Conservation (phyloP, 2,329 filamentous ascomycete genomes). For the Ilyonectria robusta region DNA sequence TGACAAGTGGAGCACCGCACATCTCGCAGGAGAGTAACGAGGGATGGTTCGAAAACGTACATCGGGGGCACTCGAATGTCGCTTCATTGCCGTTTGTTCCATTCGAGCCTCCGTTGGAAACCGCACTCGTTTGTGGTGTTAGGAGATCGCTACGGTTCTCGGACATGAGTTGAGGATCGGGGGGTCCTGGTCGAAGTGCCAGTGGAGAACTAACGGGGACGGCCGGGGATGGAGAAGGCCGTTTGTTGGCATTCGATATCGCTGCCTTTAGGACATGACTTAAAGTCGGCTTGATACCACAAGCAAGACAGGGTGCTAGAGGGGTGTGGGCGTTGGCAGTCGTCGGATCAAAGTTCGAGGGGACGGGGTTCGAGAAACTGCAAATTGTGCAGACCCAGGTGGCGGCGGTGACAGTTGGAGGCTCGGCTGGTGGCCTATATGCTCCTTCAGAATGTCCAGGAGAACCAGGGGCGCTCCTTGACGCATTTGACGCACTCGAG, state of each 20-base stretch:
- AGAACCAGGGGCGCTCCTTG: slow-evolving; percentile 62
- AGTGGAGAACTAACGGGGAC: slow-evolving; percentile 42
- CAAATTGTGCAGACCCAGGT: slow-evolving; percentile 98
- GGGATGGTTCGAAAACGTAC: slow-evolving; percentile 94
- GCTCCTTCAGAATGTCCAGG: slow-evolving; percentile 61
- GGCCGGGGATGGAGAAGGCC: slow-evolving; percentile 49
- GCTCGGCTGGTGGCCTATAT: slow-evolving; percentile 56
- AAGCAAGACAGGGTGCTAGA: slow-evolving; percentile 89
- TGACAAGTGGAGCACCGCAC: slow-evolving; percentile 83
- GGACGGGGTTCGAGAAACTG: slow-evolving; percentile 92
- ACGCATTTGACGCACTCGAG: slow-evolving; percentile 60
- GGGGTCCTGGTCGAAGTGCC: slow-evolving; percentile 48
- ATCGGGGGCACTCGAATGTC: slow-evolving; percentile 82
- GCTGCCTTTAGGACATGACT: slow-evolving; percentile 88
- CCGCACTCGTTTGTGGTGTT: not conserved
- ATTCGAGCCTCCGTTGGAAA: slow-evolving; percentile 15
- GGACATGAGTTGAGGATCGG: slow-evolving; percentile 29
- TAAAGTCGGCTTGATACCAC: slow-evolving; percentile 91
- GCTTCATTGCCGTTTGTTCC: slow-evolving; percentile 43
- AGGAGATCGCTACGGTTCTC: slow-evolving; percentile 25
- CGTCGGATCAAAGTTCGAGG: slow-evolving; percentile 91
- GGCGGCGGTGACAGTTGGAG: slow-evolving; percentile 70
- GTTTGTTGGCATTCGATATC: slow-evolving; percentile 79
- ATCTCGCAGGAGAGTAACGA: slow-evolving; percentile 91
- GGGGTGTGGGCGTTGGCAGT: slow-evolving; percentile 85